A percentile compares a stretch with the other conserved stretches of the same genome.
phyloP scores from a whole-genome alignment of 352 stramenopile genomes.

The Phytophthora crassamura region DNA sequence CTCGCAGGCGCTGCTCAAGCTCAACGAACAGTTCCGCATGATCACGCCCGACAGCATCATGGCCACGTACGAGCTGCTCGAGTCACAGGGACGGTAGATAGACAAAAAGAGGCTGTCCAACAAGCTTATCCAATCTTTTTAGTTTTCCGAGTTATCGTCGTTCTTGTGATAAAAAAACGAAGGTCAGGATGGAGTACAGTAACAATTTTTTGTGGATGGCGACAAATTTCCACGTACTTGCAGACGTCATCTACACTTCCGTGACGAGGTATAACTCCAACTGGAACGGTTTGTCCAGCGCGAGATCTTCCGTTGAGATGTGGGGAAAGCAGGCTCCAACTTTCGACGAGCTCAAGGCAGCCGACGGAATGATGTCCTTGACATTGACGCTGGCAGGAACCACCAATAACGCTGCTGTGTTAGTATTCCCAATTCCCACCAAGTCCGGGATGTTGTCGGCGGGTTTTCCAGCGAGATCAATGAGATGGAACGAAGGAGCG shows the following conservation, averaged over 20 bases:
- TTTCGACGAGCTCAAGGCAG: conserved; percentile 4
- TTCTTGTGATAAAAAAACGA: too few species aligned
- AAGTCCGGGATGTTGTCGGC: conserved; percentile 18
- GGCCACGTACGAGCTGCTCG: conserved; percentile 74
- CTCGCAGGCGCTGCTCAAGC: conserved; percentile 87
- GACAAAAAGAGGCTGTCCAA: not conserved
- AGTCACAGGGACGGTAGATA: conserved; percentile 38
- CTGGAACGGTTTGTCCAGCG: conserved; percentile 46
- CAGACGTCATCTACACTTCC: too few species aligned
- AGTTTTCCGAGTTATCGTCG: too few species aligned
- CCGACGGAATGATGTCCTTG: conserved; percentile 16
- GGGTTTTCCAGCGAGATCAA: conserved; percentile 57
- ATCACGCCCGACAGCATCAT: conserved; percentile 95
- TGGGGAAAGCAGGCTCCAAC: conserved; percentile 63
- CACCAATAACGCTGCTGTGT: conserved; percentile 41
- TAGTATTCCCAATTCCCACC: conserved; percentile 14
- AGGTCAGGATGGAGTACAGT: too few species aligned
- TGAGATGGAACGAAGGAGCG: conserved; percentile 42
- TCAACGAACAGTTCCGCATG: conserved; percentile 90
- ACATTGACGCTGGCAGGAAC: conserved; percentile 54
- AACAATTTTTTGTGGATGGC: too few species aligned
- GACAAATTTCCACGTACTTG: too few species aligned
- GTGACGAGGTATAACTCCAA: conserved; percentile 48
- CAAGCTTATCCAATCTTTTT: too few species aligned
- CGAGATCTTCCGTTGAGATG: conserved; percentile 66